phyloP scores from a whole-genome alignment of 306 rosid genomes.

The Malus fusca region DNA sequence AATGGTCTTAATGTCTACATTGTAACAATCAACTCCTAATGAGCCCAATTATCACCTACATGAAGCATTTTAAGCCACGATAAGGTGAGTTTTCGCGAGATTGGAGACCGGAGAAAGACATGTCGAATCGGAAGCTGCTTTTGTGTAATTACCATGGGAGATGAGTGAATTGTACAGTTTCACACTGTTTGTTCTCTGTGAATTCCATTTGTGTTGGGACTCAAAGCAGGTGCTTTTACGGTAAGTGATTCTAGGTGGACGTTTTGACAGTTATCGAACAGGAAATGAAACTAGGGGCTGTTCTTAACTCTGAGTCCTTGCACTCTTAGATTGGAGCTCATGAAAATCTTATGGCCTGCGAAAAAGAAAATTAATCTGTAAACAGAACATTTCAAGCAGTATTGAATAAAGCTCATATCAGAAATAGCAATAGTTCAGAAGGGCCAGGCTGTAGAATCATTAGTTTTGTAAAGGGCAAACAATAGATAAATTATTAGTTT shows the following conservation, averaged over 20 bases:
- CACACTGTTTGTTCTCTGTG: conserved; percentile 42
- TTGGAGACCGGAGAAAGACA: background rate
- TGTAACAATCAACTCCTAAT: conserved; percentile 40
- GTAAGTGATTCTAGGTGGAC: conserved; percentile 28
- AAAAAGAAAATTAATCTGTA: background rate
- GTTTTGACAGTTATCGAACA: conserved; percentile 36
- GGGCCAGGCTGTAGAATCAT: too few relatives aligned
- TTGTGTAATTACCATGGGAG: conserved; percentile 21
- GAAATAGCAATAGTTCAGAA: background rate
- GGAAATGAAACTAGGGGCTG: conserved; percentile 42
- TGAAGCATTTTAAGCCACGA: background rate
- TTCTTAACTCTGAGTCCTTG: conserved; percentile 31
- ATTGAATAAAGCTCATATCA: background rate
- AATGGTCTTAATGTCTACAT: conserved; percentile 44
- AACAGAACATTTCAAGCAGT: background rate
- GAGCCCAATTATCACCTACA: conserved; percentile 54
- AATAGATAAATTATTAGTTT: too few relatives aligned
- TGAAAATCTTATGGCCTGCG: conserved; percentile 39
- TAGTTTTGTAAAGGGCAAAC: too few relatives aligned
- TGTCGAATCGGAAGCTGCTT: background rate
- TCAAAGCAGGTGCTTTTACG: conserved; percentile 36
- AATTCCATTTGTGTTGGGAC: conserved; percentile 55
- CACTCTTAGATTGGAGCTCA: conserved; percentile 28
- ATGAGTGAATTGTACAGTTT: conserved; percentile 27
- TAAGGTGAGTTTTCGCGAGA: background rate